phyloP scores from a whole-genome alignment of 352 stramenopile genomes.

The Phytophthora fragariaefolia region DNA sequence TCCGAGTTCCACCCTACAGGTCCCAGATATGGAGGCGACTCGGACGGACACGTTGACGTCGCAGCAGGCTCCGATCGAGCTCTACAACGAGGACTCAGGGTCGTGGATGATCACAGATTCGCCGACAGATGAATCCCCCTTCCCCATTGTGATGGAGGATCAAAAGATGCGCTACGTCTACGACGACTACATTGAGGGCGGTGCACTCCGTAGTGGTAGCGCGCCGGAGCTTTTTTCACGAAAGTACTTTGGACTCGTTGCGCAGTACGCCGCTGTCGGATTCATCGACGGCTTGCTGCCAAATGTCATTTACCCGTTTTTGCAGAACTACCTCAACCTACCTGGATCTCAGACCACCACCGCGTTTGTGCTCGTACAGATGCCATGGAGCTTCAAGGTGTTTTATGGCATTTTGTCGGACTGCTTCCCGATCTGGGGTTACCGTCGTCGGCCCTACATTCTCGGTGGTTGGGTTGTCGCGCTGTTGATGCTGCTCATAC shows the following conservation, averaged over 20 bases:
- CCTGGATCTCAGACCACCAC: constrained; percentile 52
- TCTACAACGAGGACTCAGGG: constrained; percentile 35
- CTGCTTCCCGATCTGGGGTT: constrained; percentile 65
- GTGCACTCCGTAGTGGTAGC: constrained; percentile 45
- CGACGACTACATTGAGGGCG: constrained; percentile 47
- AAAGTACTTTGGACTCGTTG: constrained; percentile 54
- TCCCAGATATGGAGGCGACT: constrained; percentile 26
- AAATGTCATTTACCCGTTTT: constrained; percentile 61
- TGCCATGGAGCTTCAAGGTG: constrained; percentile 71
- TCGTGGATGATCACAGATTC: constrained; percentile 46
- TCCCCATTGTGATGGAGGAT: constrained; percentile 42
- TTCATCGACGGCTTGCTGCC: constrained; percentile 58
- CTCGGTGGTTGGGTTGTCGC: constrained; percentile 52
- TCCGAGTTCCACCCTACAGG: constrained; percentile 15
- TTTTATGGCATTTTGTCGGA: constrained; percentile 68
- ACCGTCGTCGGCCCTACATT: constrained; percentile 61
- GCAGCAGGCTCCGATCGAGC: constrained; percentile 30
- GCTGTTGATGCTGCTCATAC: constrained; percentile 46
- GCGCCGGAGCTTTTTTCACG: constrained; percentile 46
- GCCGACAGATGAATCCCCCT: constrained; percentile 34
- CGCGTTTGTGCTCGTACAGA: constrained; percentile 53
- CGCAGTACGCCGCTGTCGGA: constrained; percentile 59
- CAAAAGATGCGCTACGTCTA: constrained; percentile 52
- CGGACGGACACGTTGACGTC: constrained; percentile 32
- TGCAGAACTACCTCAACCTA: constrained; percentile 66